These are phyloP conservation scores for Coniochaeta sp. DNA, from an alignment of 2,329 filamentous ascomycete species.

Conservation along the genomic window DNA sequence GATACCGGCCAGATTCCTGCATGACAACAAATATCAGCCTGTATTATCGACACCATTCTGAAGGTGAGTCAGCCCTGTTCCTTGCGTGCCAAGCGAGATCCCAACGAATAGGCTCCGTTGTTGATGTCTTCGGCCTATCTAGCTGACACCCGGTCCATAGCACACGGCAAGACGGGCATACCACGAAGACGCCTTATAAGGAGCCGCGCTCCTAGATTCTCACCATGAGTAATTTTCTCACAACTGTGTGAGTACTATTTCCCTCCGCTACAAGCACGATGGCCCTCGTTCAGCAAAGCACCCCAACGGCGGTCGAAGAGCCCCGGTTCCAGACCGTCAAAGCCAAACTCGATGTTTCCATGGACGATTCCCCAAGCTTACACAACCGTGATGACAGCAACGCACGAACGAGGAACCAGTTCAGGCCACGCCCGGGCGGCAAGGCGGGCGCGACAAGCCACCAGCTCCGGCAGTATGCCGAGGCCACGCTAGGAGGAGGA, in stretches of 20 bases:
- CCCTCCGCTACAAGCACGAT: constrained; percentile 17
- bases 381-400: constrained; percentile 46
- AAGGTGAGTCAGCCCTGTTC: neutral
- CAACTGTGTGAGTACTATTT: constrained; percentile 63
- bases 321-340: neutral
- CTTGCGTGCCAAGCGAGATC: neutral
- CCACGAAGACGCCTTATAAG: neutral
- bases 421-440: constrained; percentile 76
- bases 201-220: neutral
- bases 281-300: neutral
- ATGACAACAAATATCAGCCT: neutral
- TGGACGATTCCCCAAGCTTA: neutral
- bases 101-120: neutral
- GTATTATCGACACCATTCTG: neutral
- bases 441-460: constrained; percentile 74
- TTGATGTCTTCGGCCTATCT: neutral
- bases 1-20: neutral
- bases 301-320: neutral
- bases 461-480: constrained; percentile 95
- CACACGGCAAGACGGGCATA: neutral
- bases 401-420: constrained; percentile 81
- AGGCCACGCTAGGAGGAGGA: constrained; percentile 90
- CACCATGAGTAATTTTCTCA: constrained; percentile 71
- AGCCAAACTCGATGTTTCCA: neutral
- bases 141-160: neutral